Conservation (phyloP, 306 rosid genomes). For the Glycine latifolia region DNA sequence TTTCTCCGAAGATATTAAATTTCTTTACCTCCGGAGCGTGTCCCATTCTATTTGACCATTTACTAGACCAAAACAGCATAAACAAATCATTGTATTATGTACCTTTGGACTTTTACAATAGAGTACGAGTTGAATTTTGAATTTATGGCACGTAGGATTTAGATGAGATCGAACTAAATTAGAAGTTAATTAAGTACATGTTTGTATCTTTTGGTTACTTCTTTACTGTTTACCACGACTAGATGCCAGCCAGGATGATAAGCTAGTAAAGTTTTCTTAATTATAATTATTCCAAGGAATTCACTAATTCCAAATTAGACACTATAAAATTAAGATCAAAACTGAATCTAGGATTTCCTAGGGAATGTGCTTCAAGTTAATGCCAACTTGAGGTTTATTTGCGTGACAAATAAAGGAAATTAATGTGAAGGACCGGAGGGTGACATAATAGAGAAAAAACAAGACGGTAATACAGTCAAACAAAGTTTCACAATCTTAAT, state of each 20-base stretch:
- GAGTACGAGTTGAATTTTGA: neutral
- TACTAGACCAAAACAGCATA: too few relatives aligned
- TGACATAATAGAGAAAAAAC: neutral
- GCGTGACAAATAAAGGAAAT: neutral
- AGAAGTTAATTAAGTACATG: neutral
- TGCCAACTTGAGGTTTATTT: neutral
- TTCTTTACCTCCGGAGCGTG: too few relatives aligned
- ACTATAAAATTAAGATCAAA: conserved; percentile 5
- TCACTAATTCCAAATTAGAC: neutral
- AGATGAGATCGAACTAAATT: neutral
- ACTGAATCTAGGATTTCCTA: neutral
- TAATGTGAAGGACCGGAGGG: conserved; percentile 1
- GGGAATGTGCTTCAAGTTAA: neutral
- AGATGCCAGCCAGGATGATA: conserved; percentile 2
- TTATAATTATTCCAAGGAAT: neutral
- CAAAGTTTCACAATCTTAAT: conserved; percentile 17
- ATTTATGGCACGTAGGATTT: conserved; percentile 18
- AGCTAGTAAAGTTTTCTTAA: neutral
- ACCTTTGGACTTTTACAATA: conserved; percentile 9
- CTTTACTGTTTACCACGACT: neutral
- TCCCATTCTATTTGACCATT: too few relatives aligned
- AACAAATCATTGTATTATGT: neutral
- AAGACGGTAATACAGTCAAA: neutral
- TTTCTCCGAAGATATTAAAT: too few relatives aligned
- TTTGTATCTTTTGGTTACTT: neutral